Evolutionary conservation across 2,329 filamentous ascomycete species (phyloP).

Genomic region (Diplocarpon mali): DNA sequence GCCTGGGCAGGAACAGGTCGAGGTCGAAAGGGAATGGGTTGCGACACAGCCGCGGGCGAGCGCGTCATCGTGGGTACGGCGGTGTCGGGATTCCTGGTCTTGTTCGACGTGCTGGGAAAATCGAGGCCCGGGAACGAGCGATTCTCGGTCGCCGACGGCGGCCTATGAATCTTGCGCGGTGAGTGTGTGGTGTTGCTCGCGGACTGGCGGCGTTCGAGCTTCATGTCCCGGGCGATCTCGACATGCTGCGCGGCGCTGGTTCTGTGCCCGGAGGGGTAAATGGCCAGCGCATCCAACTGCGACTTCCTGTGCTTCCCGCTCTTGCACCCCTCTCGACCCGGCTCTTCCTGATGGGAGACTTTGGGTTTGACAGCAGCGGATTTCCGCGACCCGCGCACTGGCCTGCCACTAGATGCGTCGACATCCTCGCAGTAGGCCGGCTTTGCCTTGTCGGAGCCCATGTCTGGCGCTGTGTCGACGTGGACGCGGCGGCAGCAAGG

Average conservation of each 20-base stretch:
- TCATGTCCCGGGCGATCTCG: conserved; percentile 12
- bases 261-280: conserved; percentile 3
- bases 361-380: conserved; percentile 21
- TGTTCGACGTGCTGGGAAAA: conserved; percentile 6
- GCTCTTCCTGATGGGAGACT: conserved; percentile 3
- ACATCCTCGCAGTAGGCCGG: conserved; percentile 22
- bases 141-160: conserved; percentile 17
- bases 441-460: conserved; percentile 13
- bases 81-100: conserved; percentile 21
- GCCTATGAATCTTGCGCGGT: conserved; percentile 15
- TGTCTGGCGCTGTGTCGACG: conserved; percentile 1
- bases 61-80: conserved; percentile 1
- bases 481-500: conserved; percentile 3
- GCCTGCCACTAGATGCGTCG: conserved; percentile 18
- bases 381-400: conserved; percentile 16
- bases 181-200: conserved; percentile 13
- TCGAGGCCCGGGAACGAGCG: conserved; percentile 5
- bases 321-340: background rate
- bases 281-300: conserved; percentile 2
- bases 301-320: conserved; percentile 6
- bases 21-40: conserved; percentile 18
- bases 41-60: conserved; percentile 10
- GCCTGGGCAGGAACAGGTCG: conserved; percentile 18
- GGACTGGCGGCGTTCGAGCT: conserved; percentile 21
- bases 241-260: conserved; percentile 7